These are phyloP conservation scores for Blumeria graminis DNA, from an alignment of 2,329 filamentous ascomycete species.

Conservation along the genomic window DNA sequence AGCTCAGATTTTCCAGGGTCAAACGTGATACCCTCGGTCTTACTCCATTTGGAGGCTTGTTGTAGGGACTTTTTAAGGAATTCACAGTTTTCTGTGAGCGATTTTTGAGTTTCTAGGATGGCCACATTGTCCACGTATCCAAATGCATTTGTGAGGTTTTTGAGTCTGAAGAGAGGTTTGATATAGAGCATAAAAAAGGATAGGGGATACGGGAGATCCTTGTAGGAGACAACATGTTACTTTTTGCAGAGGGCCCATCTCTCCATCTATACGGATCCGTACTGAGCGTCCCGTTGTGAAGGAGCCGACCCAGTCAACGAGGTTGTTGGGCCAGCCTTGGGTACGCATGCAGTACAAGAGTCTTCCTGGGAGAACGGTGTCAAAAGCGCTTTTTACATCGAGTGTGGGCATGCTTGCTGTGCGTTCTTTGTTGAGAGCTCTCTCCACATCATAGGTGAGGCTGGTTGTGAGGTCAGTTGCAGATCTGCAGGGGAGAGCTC, in stretches of 20 bases:
- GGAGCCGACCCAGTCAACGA: background rate
- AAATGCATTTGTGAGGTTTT: background rate
- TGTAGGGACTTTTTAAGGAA: background rate
- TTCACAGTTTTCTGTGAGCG: background rate
- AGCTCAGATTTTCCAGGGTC: background rate
- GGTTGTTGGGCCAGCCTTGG: background rate
- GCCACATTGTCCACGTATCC: background rate
- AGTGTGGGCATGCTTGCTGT: background rate
- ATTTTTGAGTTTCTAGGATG: background rate
- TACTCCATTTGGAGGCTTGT: background rate
- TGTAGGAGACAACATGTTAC: background rate
- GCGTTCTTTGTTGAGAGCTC: background rate
- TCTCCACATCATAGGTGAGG: background rate
- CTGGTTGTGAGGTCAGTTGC: background rate
- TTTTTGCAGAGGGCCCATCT: background rate
- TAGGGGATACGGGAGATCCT: background rate
- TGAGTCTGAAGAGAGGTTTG: background rate
- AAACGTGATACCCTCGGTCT: background rate
- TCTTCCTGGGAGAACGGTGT: background rate
- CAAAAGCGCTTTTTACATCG: background rate
- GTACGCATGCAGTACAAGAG: background rate
- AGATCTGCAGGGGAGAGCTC: background rate
- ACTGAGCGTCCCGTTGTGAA: background rate
- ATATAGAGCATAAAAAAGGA: background rate
- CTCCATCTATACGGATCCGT: background rate